phyloP scores from a whole-genome alignment of 129 eudicot genomes.

The Flaveria ramosissima region DNA sequence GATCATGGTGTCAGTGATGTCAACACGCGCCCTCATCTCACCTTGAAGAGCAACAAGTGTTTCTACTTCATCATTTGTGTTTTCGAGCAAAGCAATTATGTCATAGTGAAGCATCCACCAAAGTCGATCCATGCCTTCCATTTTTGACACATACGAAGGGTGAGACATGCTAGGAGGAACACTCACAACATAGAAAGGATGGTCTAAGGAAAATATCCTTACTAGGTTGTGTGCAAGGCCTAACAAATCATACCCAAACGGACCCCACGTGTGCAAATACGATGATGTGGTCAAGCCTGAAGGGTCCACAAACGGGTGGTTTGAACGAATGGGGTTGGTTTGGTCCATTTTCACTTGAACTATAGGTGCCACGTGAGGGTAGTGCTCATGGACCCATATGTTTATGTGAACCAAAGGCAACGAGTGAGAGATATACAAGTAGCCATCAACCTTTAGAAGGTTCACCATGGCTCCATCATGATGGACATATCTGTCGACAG shows the following conservation, averaged over 20 bases:
- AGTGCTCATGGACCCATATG: conserved; percentile 66
- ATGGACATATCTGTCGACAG: conserved; percentile 39
- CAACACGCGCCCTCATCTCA: conserved; percentile 41
- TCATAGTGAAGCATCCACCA: conserved; percentile 52
- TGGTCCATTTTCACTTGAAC: conserved; percentile 43
- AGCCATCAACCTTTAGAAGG: conserved; percentile 50
- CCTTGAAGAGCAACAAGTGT: conserved; percentile 37
- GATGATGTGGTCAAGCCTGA: conserved; percentile 47
- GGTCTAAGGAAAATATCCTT: conserved; percentile 51
- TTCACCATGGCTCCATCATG: conserved; percentile 52
- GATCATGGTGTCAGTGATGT: conserved; percentile 28
- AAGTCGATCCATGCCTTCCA: conserved; percentile 59
- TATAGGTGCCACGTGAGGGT: conserved; percentile 55
- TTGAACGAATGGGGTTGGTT: conserved; percentile 27
- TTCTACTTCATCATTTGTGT: conserved; percentile 37
- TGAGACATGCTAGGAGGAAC: conserved; percentile 24
- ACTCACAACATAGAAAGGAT: conserved; percentile 36
- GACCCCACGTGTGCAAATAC: conserved; percentile 52
- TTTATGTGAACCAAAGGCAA: conserved; percentile 38
- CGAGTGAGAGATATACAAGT: conserved; percentile 33
- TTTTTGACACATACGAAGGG: conserved; percentile 47
- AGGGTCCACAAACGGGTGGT: conserved; percentile 59
- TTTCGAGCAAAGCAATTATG: conserved; percentile 31
- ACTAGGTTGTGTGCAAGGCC: conserved; percentile 49
- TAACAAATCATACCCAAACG: conserved; percentile 37